phyloP scores from a whole-genome alignment of 768 basidiomycete species.

The Rhodotorula diobovata region DNA sequence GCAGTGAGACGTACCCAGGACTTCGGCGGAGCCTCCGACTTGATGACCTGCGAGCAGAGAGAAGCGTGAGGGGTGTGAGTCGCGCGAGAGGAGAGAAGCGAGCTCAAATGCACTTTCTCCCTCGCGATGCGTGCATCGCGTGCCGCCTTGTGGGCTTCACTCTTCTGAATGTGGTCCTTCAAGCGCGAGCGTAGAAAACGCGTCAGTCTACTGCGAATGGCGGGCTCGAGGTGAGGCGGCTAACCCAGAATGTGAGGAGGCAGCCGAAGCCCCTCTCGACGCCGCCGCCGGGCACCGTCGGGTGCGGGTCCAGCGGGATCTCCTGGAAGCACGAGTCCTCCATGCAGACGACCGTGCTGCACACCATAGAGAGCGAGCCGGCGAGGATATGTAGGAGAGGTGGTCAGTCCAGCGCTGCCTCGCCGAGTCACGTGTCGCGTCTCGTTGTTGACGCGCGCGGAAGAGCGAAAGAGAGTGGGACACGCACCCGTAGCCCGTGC shows the following conservation, averaged over 20 bases:
- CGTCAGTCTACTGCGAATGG: not conserved
- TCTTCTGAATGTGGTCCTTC: slow-evolving; percentile 10
- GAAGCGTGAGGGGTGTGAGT: not conserved
- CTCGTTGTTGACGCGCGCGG: too few species aligned
- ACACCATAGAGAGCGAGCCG: not conserved
- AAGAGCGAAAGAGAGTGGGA: not conserved
- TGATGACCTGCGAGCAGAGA: not conserved
- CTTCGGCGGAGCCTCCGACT: slow-evolving; percentile 1
- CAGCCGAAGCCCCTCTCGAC: slow-evolving; percentile 2
- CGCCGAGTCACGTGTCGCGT: too few species aligned
- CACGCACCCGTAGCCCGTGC: not conserved
- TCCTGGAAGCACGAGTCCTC: slow-evolving; percentile 10
- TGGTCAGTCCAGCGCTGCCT: too few species aligned
- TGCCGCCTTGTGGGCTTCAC: not conserved
- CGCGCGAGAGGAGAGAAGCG: too few species aligned
- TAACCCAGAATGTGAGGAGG: slow-evolving; percentile 8
- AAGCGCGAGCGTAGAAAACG: not conserved
- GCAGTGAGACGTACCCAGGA: not conserved
- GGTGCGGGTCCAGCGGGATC: not conserved
- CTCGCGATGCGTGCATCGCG: slow-evolving; percentile 11
- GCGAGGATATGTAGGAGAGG: too few species aligned
- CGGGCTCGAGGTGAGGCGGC: not conserved
- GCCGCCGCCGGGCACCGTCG: slow-evolving; percentile 1
- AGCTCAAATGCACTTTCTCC: not conserved
- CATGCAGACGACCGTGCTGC: slow-evolving; percentile 12